Evolutionary conservation across 2,329 filamentous ascomycete species (phyloP).

Genomic region (Exophiala xenobiotica): DNA sequence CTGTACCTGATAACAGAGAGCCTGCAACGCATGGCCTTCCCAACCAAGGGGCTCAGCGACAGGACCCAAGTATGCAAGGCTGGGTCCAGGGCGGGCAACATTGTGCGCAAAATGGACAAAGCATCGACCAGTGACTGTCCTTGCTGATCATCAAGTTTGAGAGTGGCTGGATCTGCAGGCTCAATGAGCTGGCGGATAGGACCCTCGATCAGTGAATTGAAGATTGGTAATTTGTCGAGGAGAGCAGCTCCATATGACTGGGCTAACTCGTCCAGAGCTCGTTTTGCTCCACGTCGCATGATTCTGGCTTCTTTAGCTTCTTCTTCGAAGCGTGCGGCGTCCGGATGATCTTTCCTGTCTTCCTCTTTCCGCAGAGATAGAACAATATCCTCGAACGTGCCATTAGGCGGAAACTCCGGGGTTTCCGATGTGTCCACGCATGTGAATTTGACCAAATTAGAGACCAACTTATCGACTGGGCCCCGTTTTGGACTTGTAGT

Average conservation of each 20-base stretch:
- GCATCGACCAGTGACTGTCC: constrained; percentile 94
- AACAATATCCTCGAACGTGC: constrained; percentile 73
- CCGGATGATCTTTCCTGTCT: constrained; percentile 86
- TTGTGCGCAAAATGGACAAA: constrained; percentile 84
- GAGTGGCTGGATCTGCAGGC: constrained; percentile 19
- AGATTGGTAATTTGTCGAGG: constrained; percentile 78
- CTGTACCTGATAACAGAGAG: constrained; percentile 94
- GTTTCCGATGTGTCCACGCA: constrained; percentile 98
- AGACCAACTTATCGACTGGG: constrained; percentile 92
- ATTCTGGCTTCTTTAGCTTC: constrained; percentile 88
- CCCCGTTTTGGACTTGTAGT: constrained; percentile 75
- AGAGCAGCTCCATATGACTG: constrained; percentile 73
- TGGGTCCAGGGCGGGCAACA: constrained; percentile 83
- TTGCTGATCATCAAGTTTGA: constrained; percentile 68
- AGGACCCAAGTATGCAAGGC: constrained; percentile 78
- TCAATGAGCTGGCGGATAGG: constrained; percentile 70
- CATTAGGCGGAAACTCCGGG: constrained; percentile 87
- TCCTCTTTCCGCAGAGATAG: constrained; percentile 96
- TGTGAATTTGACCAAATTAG: constrained; percentile 94
- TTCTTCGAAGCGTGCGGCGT: constrained; percentile 83
- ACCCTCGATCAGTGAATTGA: constrained; percentile 76
- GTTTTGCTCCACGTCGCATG: constrained; percentile 88
- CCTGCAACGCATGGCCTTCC: constrained; percentile 81
- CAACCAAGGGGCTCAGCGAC: constrained; percentile 77
- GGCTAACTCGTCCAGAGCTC: constrained; percentile 85